Base-by-base conservation (phyloP, 2,329 filamentous ascomycete species). In the Trichothecium sympodiale region DNA sequence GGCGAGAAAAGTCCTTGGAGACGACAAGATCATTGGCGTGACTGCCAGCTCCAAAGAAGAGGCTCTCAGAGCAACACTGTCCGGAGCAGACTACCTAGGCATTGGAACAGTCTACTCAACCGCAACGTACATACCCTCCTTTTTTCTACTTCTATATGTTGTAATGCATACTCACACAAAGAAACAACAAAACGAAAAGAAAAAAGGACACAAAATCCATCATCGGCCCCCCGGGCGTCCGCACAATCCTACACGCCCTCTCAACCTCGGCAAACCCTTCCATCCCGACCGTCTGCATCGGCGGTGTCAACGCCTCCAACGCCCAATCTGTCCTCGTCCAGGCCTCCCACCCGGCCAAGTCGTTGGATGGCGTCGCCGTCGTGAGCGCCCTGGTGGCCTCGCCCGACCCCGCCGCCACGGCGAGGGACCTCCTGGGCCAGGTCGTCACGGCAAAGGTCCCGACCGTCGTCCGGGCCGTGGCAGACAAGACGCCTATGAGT, bases 61-160 rank as follows among this genome's bases (percentile, higher is more conserved):
- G 61, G 84, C 86, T 4, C 57, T 78, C 33, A 64, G 60, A 37
- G 89, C 88, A 1, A 80, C 83, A 39, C 62, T 71, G 34, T 73
- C 71, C 34, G 86, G 86, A n/a, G 87, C 88, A 18, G 78, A 91
- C 56, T 96, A 96, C 57, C 67, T 96, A 4, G 91, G 89, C 14
- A 78, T 96, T 33, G 89, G 91, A 17, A 91, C 89, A 2, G 76
- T 95, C 43, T 95, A 83, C 59, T 75, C 87, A 13, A 96, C 89
- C 1, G 59, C 76, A 33, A 94, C 87, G 72, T 83, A 62, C 56
- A 67, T n/a, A n/a, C n/a, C n/a, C n/a, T 60, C 16, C 35, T 33
- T 37, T 41, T 43, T 41, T 23, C 20, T 18, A 10, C 15, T 33
- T 37, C 5, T 36, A 45, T 17, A 14, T 13, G 13, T 27, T 32